Evolutionary conservation across 148 eudicot genomes (phyloP).

Genomic region (Heliamphora exappendiculata): DNA sequence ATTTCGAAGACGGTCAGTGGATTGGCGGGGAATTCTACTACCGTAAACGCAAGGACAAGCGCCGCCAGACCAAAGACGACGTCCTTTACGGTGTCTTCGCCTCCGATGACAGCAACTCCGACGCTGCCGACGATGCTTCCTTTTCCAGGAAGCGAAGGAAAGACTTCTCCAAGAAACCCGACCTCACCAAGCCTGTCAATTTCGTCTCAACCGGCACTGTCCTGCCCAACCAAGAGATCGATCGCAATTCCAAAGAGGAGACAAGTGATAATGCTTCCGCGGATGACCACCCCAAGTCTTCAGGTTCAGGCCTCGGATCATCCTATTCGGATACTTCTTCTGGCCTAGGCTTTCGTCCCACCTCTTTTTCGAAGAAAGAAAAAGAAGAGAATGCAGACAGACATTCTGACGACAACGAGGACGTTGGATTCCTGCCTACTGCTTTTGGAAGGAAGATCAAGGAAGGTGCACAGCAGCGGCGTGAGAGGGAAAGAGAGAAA

Average conservation of each 20-base stretch:
- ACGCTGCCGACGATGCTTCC: slow-evolving; percentile 24
- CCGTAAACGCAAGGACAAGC: slow-evolving; percentile 63
- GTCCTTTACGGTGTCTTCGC: slow-evolving; percentile 73
- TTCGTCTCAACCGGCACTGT: slow-evolving; percentile 59
- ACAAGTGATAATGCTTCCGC: background rate
- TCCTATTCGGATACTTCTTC: no score
- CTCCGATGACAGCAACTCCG: slow-evolving; percentile 34
- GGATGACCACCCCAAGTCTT: slow-evolving; percentile 24
- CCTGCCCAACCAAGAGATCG: slow-evolving; percentile 55
- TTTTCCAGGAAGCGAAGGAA: slow-evolving; percentile 46
- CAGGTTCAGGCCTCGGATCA: slow-evolving; percentile 41
- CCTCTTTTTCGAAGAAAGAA: slow-evolving; percentile 11
- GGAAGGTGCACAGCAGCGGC: slow-evolving; percentile 56
- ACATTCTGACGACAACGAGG: slow-evolving; percentile 15
- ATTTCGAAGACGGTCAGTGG: slow-evolving; percentile 68
- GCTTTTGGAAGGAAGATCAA: slow-evolving; percentile 66
- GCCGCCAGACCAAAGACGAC: slow-evolving; percentile 62
- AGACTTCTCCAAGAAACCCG: slow-evolving; percentile 41
- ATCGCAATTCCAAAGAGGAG: slow-evolving; percentile 31
- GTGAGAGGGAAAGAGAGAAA: slow-evolving; percentile 45
- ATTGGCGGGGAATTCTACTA: slow-evolving; percentile 64
- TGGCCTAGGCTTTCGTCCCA: slow-evolving; percentile 43
- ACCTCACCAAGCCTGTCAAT: slow-evolving; percentile 73
- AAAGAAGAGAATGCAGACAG: background rate
- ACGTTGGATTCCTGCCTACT: slow-evolving; percentile 45